Evolutionary conservation across 116 monocot genomes (phyloP).

Genomic region (Dioscorea cayenensis): DNA sequence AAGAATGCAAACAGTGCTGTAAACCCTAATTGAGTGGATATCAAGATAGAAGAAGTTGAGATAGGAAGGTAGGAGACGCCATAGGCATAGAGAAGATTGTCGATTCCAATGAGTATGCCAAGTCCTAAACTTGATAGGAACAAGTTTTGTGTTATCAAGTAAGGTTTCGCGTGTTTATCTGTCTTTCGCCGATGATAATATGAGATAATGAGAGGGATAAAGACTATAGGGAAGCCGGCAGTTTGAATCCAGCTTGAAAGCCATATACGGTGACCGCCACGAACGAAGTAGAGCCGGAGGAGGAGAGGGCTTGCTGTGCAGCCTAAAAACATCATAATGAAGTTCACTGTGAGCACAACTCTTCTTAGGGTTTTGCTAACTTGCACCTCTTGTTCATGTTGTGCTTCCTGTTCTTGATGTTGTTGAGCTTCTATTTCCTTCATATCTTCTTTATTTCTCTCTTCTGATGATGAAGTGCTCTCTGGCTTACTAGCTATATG

Average conservation of each 20-base stretch:
- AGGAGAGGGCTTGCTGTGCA: slow-evolving; percentile 22
- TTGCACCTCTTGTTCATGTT: neutral
- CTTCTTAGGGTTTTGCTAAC: slow-evolving; percentile 7
- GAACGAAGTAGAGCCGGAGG: slow-evolving; percentile 27
- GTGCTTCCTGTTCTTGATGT: neutral
- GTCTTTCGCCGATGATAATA: slow-evolving; percentile 2
- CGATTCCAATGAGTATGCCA: slow-evolving; percentile 34
- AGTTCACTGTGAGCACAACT: slow-evolving; percentile 12
- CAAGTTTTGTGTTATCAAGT: slow-evolving; percentile 8
- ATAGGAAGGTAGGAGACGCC: slow-evolving; percentile 34
- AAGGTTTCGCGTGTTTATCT: neutral
- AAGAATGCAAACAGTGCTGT: slow-evolving; percentile 46
- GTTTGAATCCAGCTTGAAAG: slow-evolving; percentile 35
- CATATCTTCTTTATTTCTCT: too few relatives aligned
- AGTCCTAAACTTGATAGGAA: slow-evolving; percentile 14
- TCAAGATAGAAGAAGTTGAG: slow-evolving; percentile 46
- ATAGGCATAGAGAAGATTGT: slow-evolving; percentile 41
- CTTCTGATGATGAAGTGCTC: too few relatives aligned
- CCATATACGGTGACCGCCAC: slow-evolving; percentile 33
- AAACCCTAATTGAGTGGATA: slow-evolving; percentile 49
- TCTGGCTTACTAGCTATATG: too few relatives aligned
- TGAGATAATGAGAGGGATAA: slow-evolving; percentile 19
- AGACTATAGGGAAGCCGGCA: slow-evolving; percentile 23
- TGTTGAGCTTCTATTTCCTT: neutral
- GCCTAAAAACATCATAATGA: slow-evolving; percentile 16